Conservation (phyloP, 2,329 filamentous ascomycete species). For the Trichoderma sp. region DNA sequence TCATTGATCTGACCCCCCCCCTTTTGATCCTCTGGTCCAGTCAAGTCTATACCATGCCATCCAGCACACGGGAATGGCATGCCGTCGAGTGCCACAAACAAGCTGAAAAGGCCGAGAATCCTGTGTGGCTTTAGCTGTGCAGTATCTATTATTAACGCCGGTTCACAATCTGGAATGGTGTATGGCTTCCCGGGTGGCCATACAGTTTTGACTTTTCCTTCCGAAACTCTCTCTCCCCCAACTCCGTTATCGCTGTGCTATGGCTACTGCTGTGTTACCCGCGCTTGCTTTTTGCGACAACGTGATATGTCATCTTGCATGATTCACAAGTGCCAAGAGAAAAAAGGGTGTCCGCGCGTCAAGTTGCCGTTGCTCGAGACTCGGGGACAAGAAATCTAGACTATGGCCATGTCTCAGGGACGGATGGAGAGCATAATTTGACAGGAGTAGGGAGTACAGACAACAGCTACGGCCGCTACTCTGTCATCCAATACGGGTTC, state of each 20-base stretch:
- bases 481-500: neutral
- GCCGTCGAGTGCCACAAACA: neutral
- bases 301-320: neutral
- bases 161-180: neutral
- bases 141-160: neutral
- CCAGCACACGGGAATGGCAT: neutral
- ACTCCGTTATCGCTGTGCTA: slow-evolving; percentile 10
- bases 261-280: neutral
- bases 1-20: neutral
- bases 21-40: neutral
- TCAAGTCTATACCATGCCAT: neutral
- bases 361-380: slow-evolving; percentile 1
- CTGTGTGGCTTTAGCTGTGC: neutral
- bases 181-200: slow-evolving; percentile 1
- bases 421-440: neutral
- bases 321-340: slow-evolving; percentile 10
- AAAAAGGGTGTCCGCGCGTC: neutral
- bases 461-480: neutral
- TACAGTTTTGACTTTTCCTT: slow-evolving; percentile 4
- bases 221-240: neutral
- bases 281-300: neutral
- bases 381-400: neutral
- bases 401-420: neutral
- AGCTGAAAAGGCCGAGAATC: neutral
- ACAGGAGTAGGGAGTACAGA: too few relatives aligned